Evolutionary conservation across 345 rosid species (phyloP).

Genomic region (Geranium rotundifolium): DNA sequence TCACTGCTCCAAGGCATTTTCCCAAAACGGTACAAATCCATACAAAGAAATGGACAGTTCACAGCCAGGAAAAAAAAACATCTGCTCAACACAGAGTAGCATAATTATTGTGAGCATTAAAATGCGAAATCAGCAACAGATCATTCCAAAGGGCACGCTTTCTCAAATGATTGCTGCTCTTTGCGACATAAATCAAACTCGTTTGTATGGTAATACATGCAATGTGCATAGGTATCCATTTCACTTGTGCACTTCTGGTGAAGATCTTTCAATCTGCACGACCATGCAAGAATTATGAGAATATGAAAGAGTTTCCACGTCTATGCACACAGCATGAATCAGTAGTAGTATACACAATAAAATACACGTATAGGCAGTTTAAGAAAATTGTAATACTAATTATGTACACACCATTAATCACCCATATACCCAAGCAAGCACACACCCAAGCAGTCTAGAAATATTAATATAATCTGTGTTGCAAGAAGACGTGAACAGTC

Average conservation of each 20-base stretch:
- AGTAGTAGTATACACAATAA: no score
- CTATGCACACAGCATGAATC: no score
- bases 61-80: background rate
- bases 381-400: no score
- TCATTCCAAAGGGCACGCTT: constrained; percentile 80
- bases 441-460: no score
- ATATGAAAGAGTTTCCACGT: no score
- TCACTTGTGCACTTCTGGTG: constrained; percentile 80
- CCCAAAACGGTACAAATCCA: background rate
- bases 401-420: no score
- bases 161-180: constrained; percentile 94
- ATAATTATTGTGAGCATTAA: background rate
- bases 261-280: constrained; percentile 78
- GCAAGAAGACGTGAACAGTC: no score
- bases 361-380: no score
- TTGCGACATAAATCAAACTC: constrained; percentile 95
- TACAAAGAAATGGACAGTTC: background rate
- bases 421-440: no score
- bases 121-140: background rate
- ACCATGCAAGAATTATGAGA: no score
- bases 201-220: constrained; percentile 92
- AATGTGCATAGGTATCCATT: constrained; percentile 87
- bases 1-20: background rate
- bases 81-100: background rate
- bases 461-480: no score